Evolutionary conservation across 129 eudicot species (phyloP), one percentile per base, ranked within the genome.

Genomic region (Silybum marianum): DNA sequence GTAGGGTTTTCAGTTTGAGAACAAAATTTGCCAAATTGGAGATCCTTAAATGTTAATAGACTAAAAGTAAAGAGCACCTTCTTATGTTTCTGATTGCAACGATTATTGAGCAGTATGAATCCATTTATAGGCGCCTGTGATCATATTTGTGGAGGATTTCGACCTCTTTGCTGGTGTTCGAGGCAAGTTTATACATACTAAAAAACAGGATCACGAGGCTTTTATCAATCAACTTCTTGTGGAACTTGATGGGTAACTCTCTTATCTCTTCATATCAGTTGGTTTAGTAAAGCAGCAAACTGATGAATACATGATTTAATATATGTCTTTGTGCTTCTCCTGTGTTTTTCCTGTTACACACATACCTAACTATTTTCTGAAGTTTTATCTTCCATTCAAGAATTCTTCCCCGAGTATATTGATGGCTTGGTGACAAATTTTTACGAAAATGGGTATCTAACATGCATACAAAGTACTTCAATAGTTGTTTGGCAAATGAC

Each of bases 171-270:
- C 97, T 80, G 98, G 98, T 40, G 95, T 89, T 44, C 91, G 98
- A 13, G 98, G 98, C 30, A 87, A 88, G 86, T 86, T 84, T 84
- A 72, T 92, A 77, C 93, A 94, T 82, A 94, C 96, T 58, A 89
- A 92, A 84, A 90, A 92, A 81, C 98, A 92, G 88, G 98, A 94
- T 78, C 98, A 92, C 34, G 98, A 94, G 80, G 93, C 97, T 79
- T 94, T 94, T 70, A 94, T 94, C 82, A 94, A 92, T 84, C 98
- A 94, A 85, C 90, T 94, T 25, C 93, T 94, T 67, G 98, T 94
- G 84, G 98, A 94, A 85, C 98, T 94, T 86, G 98, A 94, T 84
- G 98, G 98, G 98, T 94, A 92, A 73, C 16, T 77, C 32, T 82
- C 18, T 32, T 32, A 44, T n/a, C 48, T 69, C 25, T 78, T 67